Base-by-base conservation (phyloP, 352 stramenopile species). In the Phytophthora litchii region DNA sequence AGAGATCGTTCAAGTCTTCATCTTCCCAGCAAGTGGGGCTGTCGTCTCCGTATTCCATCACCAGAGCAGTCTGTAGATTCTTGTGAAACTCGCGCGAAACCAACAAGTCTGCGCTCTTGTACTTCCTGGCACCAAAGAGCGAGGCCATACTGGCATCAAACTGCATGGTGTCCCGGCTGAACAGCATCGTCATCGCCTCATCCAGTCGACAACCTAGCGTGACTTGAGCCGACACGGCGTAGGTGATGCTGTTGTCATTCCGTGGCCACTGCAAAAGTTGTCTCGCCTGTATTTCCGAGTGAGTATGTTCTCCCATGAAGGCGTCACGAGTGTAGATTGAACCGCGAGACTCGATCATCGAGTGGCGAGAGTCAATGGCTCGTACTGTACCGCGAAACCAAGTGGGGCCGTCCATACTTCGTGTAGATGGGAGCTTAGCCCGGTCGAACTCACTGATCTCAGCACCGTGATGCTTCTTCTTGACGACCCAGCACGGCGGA, bases 131-230 rank as follows among this genome's bases (percentile, higher is more conserved):
- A 16, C 66, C 70, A 45, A 85, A 91, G 14, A 89, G 67, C 1
- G 82, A 70, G 9, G 63, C 63, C 79, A 89, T 87, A 27, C 68
- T 86, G 12, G 62, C 63, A 52, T 84, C 72, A 38, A 84, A 78
- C 35, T 88, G 74, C 23, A 76, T 46, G 8, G 54, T 17, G 7
- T 91, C 77, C n/a, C 68, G 71, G 43, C 73, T 88, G 53, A 89
- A 91, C 12, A 91, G 70, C 67, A 77, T 73, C 8, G 78, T 79
- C 46, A 87, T 60, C 1, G 76, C 79, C 31, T 91, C 82, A 13
- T 74, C 58, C 21, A 88, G 21, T 29, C 74, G 63, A 48, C 82
- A 88, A 29, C 70, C 71, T 4, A 91, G 60, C 10, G 83, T 74
- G 10, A 78, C 81, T 48, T 87, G 78, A 11, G 73, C 71, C 4